phyloP scores from a whole-genome alignment of 768 basidiomycete species.

The Amanita rimosa region DNA sequence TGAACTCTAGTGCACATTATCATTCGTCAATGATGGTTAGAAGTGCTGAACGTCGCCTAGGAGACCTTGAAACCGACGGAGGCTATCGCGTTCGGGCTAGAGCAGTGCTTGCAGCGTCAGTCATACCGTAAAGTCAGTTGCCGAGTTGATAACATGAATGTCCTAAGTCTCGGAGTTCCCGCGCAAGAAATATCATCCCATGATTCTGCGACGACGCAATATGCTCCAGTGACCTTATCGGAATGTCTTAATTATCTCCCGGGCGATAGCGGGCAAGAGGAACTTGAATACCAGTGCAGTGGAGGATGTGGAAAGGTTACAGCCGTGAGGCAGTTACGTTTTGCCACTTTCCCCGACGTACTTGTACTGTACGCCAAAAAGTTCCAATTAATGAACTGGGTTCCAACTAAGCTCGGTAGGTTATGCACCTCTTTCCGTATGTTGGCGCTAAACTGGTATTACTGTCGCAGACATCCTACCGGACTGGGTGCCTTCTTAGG shows the following conservation, averaged over 20 bases:
- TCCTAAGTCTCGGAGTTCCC: conserved; percentile 73
- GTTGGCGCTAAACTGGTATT: neutral
- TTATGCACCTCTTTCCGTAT: neutral
- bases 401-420: conserved; percentile 87
- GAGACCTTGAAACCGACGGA: conserved; percentile 45
- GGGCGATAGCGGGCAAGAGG: conserved; percentile 32
- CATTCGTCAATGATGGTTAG: too few relatives aligned
- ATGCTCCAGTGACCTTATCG: conserved; percentile 47
- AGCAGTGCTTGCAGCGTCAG: conserved; percentile 78
- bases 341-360: conserved; percentile 82
- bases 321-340: conserved; percentile 63
- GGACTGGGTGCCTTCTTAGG: conserved; percentile 50
- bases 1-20: too few relatives aligned
- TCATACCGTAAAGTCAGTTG: conserved; percentile 78
- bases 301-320: conserved; percentile 54
- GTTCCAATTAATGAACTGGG: conserved; percentile 94
- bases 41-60: too few relatives aligned
- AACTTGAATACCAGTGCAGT: conserved; percentile 74
- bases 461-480: conserved; percentile 64
- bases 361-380: conserved; percentile 87
- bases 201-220: conserved; percentile 16
- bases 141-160: conserved; percentile 62
- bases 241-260: conserved; percentile 46
- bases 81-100: conserved; percentile 70
- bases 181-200: conserved; percentile 22